Base-by-base conservation (phyloP, 768 basidiomycete species). In the Hydnum rufescens region DNA sequence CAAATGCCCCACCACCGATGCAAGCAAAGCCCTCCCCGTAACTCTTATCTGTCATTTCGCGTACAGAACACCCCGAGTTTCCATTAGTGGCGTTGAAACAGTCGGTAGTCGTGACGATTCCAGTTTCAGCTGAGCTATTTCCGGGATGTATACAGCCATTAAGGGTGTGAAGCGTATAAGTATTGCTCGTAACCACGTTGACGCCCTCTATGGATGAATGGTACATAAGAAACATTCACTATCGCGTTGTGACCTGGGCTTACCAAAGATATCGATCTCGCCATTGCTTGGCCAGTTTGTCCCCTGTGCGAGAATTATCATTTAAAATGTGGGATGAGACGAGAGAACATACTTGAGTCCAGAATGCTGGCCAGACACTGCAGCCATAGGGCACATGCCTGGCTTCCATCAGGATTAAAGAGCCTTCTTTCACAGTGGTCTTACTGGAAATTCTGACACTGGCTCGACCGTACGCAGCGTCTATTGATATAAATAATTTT, bases 21-120 rank as follows among this genome's bases (percentile, higher is more conserved):
- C 36, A 22, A 16, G 51, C 51, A 29, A 51, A 51, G 5, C 32
- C 51, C 22, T 22, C 32, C 34, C 51, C 51, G 23, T 42, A 51
- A 4, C 19, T 28, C 22, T 34, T 51, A 8, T 29, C 4, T 18
- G 18, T 36, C 18, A 22, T 34, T 34, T 51, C 34, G n/a, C 16
- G 18, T 13, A 51, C 36, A n/a, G 42, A 42, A 29, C 51, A 51
- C 22, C 51, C 51, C 32, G 34, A 18, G 34, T 51, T 51, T 23
- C 18, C 18, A 34, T 51, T 51, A 13, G 51, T 51, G n/a, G 22
- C 23, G 36, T 51, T 43, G n/a, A 22, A 51, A 36, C 51, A 51
- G 23, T 47, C 44, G 23, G 44, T 47, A 16, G 13, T 13, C 13
- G 13, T 25, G 13, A 47, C 25, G 26, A 23, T 25, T 26, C 44